These are phyloP conservation scores for Zymoseptoria pseudotritici DNA, from an alignment of 2,329 filamentous ascomycete genomes.

Conservation along the genomic window DNA sequence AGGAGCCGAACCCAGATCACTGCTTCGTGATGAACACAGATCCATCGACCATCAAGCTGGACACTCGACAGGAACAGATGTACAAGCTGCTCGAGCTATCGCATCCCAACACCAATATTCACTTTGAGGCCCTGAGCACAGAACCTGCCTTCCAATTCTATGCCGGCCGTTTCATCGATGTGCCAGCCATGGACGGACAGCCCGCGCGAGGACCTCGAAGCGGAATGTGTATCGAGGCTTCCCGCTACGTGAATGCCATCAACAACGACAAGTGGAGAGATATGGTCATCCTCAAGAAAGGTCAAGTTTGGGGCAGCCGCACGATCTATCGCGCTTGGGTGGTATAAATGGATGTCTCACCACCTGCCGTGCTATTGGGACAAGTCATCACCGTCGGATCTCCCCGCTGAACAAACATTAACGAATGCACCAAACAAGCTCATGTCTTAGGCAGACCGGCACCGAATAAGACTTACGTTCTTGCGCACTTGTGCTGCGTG, in stretches of 20 bases:
- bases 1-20: slow-evolving; percentile 74
- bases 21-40: slow-evolving; percentile 74
- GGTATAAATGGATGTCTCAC: slow-evolving; percentile 32
- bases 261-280: slow-evolving; percentile 74
- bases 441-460: background rate
- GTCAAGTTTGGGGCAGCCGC: slow-evolving; percentile 70
- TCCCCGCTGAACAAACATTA: background rate
- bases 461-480: background rate
- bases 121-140: slow-evolving; percentile 81
- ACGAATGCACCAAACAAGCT: background rate
- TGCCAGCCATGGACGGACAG: slow-evolving; percentile 55
- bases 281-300: slow-evolving; percentile 76
- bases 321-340: slow-evolving; percentile 84
- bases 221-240: slow-evolving; percentile 88
- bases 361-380: background rate
- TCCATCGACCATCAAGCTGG: slow-evolving; percentile 44
- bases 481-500: background rate
- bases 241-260: slow-evolving; percentile 79
- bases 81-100: slow-evolving; percentile 61
- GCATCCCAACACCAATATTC: slow-evolving; percentile 66
- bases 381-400: background rate
- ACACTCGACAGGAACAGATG: slow-evolving; percentile 51
- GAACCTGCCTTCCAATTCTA: slow-evolving; percentile 98
- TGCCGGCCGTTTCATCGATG: slow-evolving; percentile 76
- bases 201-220: slow-evolving; percentile 60